These are phyloP conservation scores for Pyrenula aspistea DNA, from an alignment of 495 filamentous ascomycete genomes.

Conservation along the genomic window DNA sequence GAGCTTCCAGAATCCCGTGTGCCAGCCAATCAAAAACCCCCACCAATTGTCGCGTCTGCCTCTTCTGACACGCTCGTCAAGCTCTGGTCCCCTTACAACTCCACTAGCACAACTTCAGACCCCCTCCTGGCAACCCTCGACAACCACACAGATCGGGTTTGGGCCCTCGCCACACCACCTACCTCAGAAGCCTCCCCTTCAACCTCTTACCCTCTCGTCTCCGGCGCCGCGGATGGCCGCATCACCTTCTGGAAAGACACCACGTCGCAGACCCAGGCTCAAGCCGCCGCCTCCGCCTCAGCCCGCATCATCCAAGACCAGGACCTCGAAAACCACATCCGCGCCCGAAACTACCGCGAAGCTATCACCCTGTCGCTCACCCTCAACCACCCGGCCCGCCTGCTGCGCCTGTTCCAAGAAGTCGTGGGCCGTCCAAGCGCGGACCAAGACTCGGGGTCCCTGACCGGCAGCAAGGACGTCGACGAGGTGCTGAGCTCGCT, in stretches of 20 bases:
- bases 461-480: slow-evolving; percentile 66
- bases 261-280: slow-evolving; percentile 62
- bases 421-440: slow-evolving; percentile 54
- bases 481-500: slow-evolving; percentile 75
- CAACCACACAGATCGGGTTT: slow-evolving; percentile 90
- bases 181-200: slow-evolving; percentile 16
- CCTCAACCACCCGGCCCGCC: slow-evolving; percentile 80
- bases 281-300: slow-evolving; percentile 54
- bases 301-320: slow-evolving; percentile 87
- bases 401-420: slow-evolving; percentile 70
- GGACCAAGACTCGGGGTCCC: slow-evolving; percentile 21
- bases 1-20: slow-evolving; percentile 11
- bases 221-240: slow-evolving; percentile 77
- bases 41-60: slow-evolving; percentile 64
- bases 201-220: slow-evolving; percentile 53
- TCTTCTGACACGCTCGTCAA: slow-evolving; percentile 96
- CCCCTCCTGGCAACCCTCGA: slow-evolving; percentile 82
- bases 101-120: slow-evolving; percentile 31
- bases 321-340: slow-evolving; percentile 80
- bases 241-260: slow-evolving; percentile 95
- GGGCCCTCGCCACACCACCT: slow-evolving; percentile 65
- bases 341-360: slow-evolving; percentile 71
- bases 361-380: slow-evolving; percentile 85
- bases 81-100: slow-evolving; percentile 66
- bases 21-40: slow-evolving; percentile 20